Conservation (phyloP, 768 basidiomycete genomes). For the Lentinula guzmanii region DNA sequence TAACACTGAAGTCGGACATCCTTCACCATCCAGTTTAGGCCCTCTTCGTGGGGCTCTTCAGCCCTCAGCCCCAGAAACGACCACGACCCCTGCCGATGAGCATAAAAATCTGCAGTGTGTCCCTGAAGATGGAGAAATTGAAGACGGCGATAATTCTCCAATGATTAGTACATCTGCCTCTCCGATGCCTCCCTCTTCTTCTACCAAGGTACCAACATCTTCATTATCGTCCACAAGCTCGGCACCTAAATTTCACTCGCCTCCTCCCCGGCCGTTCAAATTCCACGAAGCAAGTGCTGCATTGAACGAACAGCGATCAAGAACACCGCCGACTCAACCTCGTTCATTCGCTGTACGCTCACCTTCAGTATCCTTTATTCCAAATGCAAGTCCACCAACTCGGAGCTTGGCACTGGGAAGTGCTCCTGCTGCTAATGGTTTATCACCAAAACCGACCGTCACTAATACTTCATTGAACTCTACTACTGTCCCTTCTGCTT, state of each 20-base stretch:
- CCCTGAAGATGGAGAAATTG: conserved; percentile 6
- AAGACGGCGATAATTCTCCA: not conserved
- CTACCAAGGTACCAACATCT: not conserved
- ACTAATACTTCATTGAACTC: not conserved
- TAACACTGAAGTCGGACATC: not conserved
- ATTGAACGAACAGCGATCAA: not conserved
- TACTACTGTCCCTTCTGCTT: not conserved
- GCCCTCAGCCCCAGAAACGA: not conserved
- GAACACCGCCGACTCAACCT: conserved; percentile 6
- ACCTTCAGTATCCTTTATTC: not conserved
- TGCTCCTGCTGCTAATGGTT: not conserved
- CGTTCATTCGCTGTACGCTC: not conserved
- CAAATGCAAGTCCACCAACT: not conserved
- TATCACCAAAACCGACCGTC: not conserved
- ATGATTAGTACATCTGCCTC: not conserved
- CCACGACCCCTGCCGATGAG: not conserved
- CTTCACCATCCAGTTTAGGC: not conserved
- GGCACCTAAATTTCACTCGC: not conserved
- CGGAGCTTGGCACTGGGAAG: not conserved
- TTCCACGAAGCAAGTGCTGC: not conserved
- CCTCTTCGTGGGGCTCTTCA: not conserved
- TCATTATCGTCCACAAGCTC: not conserved
- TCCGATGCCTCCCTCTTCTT: not conserved
- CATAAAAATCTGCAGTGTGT: not conserved
- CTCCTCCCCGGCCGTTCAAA: not conserved